These are phyloP conservation scores for Trypanosoma cruzi DNA, from an alignment of 208 protist species.

Conservation along the genomic window DNA sequence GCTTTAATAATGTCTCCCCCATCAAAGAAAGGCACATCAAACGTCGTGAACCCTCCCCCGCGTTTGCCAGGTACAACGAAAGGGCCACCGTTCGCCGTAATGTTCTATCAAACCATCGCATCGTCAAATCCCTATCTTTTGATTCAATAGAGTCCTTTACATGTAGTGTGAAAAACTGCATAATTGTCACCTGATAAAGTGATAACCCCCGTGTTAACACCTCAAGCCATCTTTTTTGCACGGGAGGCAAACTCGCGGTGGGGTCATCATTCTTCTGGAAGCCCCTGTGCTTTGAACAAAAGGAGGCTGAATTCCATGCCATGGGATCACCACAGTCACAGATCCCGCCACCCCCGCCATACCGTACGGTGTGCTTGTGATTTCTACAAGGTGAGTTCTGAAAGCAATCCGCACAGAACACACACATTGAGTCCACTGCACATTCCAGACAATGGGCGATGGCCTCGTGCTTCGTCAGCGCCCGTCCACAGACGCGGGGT, in stretches of 20 bases:
- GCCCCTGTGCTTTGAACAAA: conserved; percentile 65
- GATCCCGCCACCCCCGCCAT: conserved; percentile 73
- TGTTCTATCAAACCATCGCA: conserved; percentile 22
- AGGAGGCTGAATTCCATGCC: conserved; percentile 68
- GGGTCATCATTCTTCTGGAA: conserved; percentile 34
- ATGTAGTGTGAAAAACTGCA: conserved; percentile 1
- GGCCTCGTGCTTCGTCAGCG: conserved; percentile 50
- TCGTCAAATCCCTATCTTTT: background rate
- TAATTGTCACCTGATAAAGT: conserved; percentile 41
- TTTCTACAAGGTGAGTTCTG: conserved; percentile 70
- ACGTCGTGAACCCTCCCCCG: conserved; percentile 12
- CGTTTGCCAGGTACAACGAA: conserved; percentile 3
- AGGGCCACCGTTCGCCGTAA: conserved; percentile 9
- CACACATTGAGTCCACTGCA: conserved; percentile 80
- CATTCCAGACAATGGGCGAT: conserved; percentile 91
- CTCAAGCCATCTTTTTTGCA: conserved; percentile 45
- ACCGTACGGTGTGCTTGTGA: conserved; percentile 73
- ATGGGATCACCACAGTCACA: conserved; percentile 95
- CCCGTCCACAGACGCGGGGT: conserved; percentile 47
- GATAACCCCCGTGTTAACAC: conserved; percentile 44
- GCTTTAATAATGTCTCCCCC: background rate
- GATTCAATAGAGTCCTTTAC: background rate
- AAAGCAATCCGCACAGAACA: conserved; percentile 94
- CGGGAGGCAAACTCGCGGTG: conserved; percentile 19
- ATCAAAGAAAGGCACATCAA: conserved; percentile 19